Percentiles rank a stretch among this genome's conserved stretches.
Conservation (phyloP, 768 basidiomycete genomes). For the Boletus reticulatus region DNA sequence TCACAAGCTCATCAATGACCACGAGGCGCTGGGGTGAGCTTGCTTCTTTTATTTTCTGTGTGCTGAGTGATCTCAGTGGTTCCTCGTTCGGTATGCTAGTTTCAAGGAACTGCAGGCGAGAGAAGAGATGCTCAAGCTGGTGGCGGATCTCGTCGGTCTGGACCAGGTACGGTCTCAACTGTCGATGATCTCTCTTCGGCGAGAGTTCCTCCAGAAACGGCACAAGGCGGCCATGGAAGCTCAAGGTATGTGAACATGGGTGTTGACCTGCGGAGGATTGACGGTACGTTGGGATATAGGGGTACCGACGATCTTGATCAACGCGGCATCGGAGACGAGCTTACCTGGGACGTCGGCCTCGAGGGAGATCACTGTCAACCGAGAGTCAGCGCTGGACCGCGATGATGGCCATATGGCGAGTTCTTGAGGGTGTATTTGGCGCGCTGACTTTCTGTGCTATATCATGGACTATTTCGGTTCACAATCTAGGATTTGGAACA, state of each 20-base stretch:
- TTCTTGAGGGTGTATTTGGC: too few relatives aligned
- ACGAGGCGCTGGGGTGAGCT: conserved; percentile 82
- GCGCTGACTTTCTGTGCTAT: too few relatives aligned
- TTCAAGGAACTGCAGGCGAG: conserved; percentile 78
- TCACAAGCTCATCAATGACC: conserved; percentile 88
- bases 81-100: conserved; percentile 36
- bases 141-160: conserved; percentile 80
- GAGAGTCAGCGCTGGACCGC: neutral
- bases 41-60: too few relatives aligned
- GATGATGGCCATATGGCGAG: neutral
- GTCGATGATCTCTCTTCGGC: conserved; percentile 67
- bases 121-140: conserved; percentile 73
- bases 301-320: neutral
- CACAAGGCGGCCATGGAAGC: conserved; percentile 36
- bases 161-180: conserved; percentile 82
- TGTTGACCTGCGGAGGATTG: neutral
- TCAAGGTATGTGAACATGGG: neutral
- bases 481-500: too few relatives aligned
- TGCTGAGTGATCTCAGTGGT: neutral
- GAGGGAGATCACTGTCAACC: neutral
- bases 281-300: too few relatives aligned
- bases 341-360: neutral
- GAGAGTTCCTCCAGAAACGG: conserved; percentile 57
- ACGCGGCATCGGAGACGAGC: neutral
- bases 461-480: too few relatives aligned